Base-by-base conservation (phyloP, 768 basidiomycete species). In the Pleurotus tuber-regium region DNA sequence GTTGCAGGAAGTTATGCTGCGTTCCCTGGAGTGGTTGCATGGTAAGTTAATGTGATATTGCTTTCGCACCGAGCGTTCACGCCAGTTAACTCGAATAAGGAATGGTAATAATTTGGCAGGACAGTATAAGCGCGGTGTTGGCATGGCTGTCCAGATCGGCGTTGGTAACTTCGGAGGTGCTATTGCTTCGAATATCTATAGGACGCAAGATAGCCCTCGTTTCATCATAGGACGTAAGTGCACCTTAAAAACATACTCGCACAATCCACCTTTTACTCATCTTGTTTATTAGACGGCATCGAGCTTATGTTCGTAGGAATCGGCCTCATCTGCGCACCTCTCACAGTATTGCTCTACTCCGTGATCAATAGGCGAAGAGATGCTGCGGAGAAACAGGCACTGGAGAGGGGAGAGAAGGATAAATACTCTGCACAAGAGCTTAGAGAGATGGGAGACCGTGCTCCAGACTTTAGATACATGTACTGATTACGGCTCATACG, bases 121-220 rank as follows among this genome's bases (percentile, higher is more conserved):
- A 0, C 83, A 84, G 53, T 86, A 83, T 62, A 89, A 87, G 61
- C 83, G 86, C 4, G 86, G 72, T 1, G 69, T 84, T 9, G 84
- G 81, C 2, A 80, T 88, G 76, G 84, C 84, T 0, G 47, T 87
- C 19, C 80, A 87, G n/a, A 82, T 86, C 24, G 80, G 82, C 6
- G 71, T 86, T n/a, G 85, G 84, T 0, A 85, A 86, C 59, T 79
- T 87, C 54, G 67, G 77, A 18, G 86, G 84, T 1, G 82, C 81
- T 0, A 80, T 87, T 47, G 79, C 84, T 1, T 72, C 75, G 5
- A 86, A 82, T 56, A 78, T 88, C 5, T 89, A 80, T 60, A 73
- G 83, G 10, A 55, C 75, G 0, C 69, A 72, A 54, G 86, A 88
- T 60, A 66, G 70, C 3, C 87, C 87, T 2, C 75, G 81, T 2